Percentiles rank a stretch among this genome's conserved stretches.
Conservation (phyloP, 176 grass and related monocot species). For the Cenchrus fungigraminus region DNA sequence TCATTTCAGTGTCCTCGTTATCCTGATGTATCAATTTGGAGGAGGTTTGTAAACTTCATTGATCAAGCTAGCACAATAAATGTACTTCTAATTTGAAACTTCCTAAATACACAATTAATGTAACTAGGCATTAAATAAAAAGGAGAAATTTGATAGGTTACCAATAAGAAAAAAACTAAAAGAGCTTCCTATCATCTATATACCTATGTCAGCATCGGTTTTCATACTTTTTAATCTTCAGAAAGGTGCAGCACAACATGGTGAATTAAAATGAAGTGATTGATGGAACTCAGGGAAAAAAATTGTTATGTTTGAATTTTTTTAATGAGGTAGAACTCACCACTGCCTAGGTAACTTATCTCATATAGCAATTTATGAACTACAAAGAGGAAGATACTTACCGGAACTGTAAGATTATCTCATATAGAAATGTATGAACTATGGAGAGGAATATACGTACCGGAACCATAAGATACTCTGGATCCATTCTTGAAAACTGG, state of each 20-base stretch:
- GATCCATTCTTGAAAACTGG: not conserved
- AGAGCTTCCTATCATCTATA: not conserved
- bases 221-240: not conserved
- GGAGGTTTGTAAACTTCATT: not conserved
- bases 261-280: not conserved
- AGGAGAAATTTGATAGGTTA: not conserved
- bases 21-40: not conserved
- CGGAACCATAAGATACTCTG: too few relatives aligned
- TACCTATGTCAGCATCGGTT: not conserved
- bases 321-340: not conserved
- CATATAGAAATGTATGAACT: too few relatives aligned
- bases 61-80: not conserved
- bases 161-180: not conserved
- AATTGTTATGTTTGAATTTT: not conserved
- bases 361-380: not conserved
- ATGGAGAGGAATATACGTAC: too few relatives aligned
- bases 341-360: not conserved
- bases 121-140: not conserved
- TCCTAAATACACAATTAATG: not conserved
- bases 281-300: not conserved
- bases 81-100: not conserved
- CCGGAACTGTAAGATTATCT: not conserved
- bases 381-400: not conserved
- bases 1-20: not conserved
- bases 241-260: too few relatives aligned